These are phyloP conservation scores for Pseudognaphalium luteoalbum DNA, from an alignment of 129 eudicot species.

Conservation along the genomic window DNA sequence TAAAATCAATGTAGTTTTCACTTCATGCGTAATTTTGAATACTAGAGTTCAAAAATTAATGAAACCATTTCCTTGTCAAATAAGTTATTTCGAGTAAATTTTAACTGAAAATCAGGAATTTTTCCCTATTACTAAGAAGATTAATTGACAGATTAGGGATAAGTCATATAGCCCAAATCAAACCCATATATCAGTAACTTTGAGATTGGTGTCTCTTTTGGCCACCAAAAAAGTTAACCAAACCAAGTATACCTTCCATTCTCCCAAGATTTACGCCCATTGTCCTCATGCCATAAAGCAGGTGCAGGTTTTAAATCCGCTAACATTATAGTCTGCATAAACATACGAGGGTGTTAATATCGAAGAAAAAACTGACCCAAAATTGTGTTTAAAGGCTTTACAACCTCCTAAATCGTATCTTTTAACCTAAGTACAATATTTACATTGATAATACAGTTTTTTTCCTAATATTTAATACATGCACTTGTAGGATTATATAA, in stretches of 20 bases:
- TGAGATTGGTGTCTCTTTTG: neutral
- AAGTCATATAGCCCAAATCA: too few species aligned
- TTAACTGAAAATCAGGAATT: too few species aligned
- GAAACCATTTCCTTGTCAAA: too few species aligned
- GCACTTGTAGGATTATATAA: neutral
- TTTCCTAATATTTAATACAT: neutral
- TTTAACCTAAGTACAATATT: neutral
- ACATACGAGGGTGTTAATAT: neutral
- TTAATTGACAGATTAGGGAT: too few species aligned
- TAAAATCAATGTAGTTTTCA: neutral
- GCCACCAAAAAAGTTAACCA: neutral
- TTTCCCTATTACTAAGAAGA: too few species aligned
- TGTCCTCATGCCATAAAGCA: slow-evolving; percentile 82
- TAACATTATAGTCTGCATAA: slow-evolving; percentile 47
- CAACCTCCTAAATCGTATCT: slow-evolving; percentile 4
- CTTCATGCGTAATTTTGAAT: neutral
- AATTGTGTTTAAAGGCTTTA: neutral
- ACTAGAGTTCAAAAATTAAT: neutral
- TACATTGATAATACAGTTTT: neutral
- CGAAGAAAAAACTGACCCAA: neutral
- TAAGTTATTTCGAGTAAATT: too few species aligned
- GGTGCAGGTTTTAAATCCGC: slow-evolving; percentile 64
- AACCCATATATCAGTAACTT: too few species aligned
- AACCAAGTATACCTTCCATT: slow-evolving; percentile 50
- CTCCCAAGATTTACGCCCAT: slow-evolving; percentile 46